phyloP scores from a whole-genome alignment of 2,329 filamentous ascomycete genomes.

The Phialemoniopsis sp. region DNA sequence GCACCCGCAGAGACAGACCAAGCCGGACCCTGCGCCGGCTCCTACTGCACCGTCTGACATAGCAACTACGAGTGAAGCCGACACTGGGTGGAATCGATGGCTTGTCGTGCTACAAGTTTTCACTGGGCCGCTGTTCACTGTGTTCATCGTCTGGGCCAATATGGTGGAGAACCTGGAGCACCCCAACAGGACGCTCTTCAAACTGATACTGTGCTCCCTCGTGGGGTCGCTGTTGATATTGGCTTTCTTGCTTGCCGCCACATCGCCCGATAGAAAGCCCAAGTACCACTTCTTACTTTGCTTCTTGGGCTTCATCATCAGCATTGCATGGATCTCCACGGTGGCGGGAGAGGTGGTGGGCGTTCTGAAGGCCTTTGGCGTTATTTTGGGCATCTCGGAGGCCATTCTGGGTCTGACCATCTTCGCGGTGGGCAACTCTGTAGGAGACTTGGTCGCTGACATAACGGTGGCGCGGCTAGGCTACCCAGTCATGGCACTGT shows the following conservation, averaged over 20 bases:
- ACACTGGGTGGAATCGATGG: constrained; percentile 83
- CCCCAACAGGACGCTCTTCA: constrained; percentile 45
- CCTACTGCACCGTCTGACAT: neutral
- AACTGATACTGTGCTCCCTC: constrained; percentile 60
- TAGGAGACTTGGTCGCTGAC: constrained; percentile 91
- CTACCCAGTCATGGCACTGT: constrained; percentile 91
- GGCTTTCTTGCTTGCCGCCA: constrained; percentile 62
- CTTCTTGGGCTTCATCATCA: constrained; percentile 85
- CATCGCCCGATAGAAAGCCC: constrained; percentile 62
- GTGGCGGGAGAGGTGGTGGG: constrained; percentile 95
- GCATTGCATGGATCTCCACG: constrained; percentile 93
- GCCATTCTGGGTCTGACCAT: constrained; percentile 92
- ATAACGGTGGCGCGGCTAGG: constrained; percentile 91
- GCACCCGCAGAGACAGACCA: no score
- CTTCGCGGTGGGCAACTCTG: constrained; percentile 92
- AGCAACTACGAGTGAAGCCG: constrained; percentile 25
- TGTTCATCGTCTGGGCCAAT: constrained; percentile 72
- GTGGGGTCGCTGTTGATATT: constrained; percentile 66
- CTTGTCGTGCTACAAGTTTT: constrained; percentile 81
- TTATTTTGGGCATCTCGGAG: constrained; percentile 89
- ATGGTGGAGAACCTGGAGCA: constrained; percentile 51
- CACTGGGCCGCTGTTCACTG: constrained; percentile 79
- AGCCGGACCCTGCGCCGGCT: neutral
- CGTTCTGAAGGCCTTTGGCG: constrained; percentile 86
- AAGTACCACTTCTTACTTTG: constrained; percentile 76